phyloP scores from a whole-genome alignment of 2,329 filamentous ascomycete genomes.

The Paecilomyces formosus region DNA sequence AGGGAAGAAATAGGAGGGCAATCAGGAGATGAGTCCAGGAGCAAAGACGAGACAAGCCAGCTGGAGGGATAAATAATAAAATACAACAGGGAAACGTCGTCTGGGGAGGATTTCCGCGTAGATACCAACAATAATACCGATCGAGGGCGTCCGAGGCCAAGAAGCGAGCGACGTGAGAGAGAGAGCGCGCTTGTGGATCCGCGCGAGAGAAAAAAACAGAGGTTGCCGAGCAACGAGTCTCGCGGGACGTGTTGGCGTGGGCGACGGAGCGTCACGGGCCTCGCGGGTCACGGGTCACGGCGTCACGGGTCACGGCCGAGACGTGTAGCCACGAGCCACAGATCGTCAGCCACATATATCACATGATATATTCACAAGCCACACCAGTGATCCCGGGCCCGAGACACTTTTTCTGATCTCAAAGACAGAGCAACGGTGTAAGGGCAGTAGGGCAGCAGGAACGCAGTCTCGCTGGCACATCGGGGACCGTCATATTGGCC shows the following conservation, averaged over 20 bases:
- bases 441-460: too few relatives aligned
- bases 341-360: constrained; percentile 2
- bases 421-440: neutral
- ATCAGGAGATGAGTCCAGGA: neutral
- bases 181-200: constrained; percentile 8
- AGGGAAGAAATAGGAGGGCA: neutral
- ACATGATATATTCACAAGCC: constrained; percentile 3
- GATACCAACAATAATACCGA: too few relatives aligned
- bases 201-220: constrained; percentile 11
- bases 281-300: constrained; percentile 34
- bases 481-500: neutral
- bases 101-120: neutral
- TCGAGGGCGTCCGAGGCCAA: neutral
- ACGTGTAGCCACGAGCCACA: neutral
- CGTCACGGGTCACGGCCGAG: constrained; percentile 7
- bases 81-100: constrained; percentile 7
- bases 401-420: constrained; percentile 14
- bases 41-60: constrained; percentile 4
- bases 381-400: constrained; percentile 5
- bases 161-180: constrained; percentile 1
- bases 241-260: constrained; percentile 2
- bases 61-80: constrained; percentile 10
- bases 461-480: neutral
- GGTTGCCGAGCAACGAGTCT: constrained; percentile 45
- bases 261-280: neutral